Percentiles rank a stretch among this genome's conserved stretches.
phyloP scores from a whole-genome alignment of 2,329 filamentous ascomycete genomes.

The Sarocladium strictum region DNA sequence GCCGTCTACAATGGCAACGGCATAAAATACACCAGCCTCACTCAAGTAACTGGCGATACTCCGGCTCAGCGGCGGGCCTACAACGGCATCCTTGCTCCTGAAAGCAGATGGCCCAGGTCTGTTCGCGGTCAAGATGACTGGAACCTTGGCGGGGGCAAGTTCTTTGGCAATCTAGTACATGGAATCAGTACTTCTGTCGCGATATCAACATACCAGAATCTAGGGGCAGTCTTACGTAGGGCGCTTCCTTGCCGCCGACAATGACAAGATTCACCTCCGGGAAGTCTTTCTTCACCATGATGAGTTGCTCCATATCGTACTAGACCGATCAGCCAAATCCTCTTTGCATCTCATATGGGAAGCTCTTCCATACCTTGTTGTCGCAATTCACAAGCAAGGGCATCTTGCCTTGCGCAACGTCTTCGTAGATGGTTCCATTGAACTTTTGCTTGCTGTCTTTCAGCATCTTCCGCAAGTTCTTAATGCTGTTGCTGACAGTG shows the following conservation, averaged over 20 bases:
- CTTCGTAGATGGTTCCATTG: constrained; percentile 28
- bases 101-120: constrained; percentile 22
- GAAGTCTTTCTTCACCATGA: constrained; percentile 30
- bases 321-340: constrained; percentile 11
- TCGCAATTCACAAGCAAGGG: constrained; percentile 33
- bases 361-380: constrained; percentile 24
- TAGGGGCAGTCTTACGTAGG: constrained; percentile 23
- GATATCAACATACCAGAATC: not conserved
- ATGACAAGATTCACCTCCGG: constrained; percentile 28
- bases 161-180: not conserved
- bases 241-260: constrained; percentile 32
- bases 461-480: constrained; percentile 30
- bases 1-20: not conserved
- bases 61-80: constrained; percentile 35
- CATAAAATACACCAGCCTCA: constrained; percentile 11
- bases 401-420: constrained; percentile 29
- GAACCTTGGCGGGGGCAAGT: not conserved
- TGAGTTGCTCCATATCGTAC: constrained; percentile 35
- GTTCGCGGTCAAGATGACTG: constrained; percentile 18
- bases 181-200: not conserved
- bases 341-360: not conserved
- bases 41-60: constrained; percentile 31
- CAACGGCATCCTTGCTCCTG: constrained; percentile 29
- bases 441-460: constrained; percentile 25
- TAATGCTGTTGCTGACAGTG: constrained; percentile 19